Conservation (phyloP, 768 basidiomycete genomes). For the Agrocybe praecox region DNA sequence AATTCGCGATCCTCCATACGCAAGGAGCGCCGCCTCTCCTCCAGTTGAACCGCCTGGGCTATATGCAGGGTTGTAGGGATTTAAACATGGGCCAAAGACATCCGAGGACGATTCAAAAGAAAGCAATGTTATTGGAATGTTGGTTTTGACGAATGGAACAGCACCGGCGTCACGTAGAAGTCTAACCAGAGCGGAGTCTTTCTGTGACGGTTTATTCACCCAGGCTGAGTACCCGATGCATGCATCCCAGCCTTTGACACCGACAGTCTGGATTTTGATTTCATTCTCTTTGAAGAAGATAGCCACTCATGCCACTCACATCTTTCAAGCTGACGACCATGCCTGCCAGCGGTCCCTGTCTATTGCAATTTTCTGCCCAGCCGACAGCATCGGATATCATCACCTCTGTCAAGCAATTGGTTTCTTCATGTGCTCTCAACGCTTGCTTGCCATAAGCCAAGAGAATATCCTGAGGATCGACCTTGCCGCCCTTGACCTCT, state of each 20-base stretch:
- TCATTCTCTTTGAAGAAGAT: neutral
- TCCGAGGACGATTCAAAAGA: slow-evolving; percentile 61
- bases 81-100: slow-evolving; percentile 60
- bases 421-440: slow-evolving; percentile 47
- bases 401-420: slow-evolving; percentile 66
- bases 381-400: slow-evolving; percentile 44
- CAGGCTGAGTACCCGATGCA: slow-evolving; percentile 61
- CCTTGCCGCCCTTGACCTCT: slow-evolving; percentile 28
- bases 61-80: slow-evolving; percentile 58
- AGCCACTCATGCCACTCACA: slow-evolving; percentile 22
- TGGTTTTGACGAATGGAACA: slow-evolving; percentile 70
- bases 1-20: slow-evolving; percentile 59
- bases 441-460: slow-evolving; percentile 50
- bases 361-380: slow-evolving; percentile 35
- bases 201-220: slow-evolving; percentile 43
- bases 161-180: slow-evolving; percentile 65
- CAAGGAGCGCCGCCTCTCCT: slow-evolving; percentile 67
- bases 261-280: slow-evolving; percentile 38
- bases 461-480: slow-evolving; percentile 37
- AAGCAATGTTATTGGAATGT: slow-evolving; percentile 58
- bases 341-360: slow-evolving; percentile 51
- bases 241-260: slow-evolving; percentile 56
- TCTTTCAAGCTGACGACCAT: slow-evolving; percentile 66
- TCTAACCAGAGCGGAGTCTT: slow-evolving; percentile 52
- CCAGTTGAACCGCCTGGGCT: slow-evolving; percentile 70